Evolutionary conservation across 208 protist species (phyloP), one percentile per base, ranked within the genome.

Genomic region (Acanthamoeba pearcei): DNA sequence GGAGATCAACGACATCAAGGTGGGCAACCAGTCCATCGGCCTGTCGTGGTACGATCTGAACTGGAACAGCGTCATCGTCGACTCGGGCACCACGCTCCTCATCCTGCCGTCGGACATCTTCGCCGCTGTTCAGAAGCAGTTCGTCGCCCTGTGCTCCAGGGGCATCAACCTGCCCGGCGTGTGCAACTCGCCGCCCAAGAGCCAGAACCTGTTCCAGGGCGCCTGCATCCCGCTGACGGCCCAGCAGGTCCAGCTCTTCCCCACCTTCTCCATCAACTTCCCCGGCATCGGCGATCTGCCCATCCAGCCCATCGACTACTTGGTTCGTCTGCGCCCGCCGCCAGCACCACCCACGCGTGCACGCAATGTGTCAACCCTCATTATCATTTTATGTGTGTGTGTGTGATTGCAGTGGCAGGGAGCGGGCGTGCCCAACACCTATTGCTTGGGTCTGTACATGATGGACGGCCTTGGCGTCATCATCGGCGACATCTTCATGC

Each of bases 401-500:
- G 13, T 12, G 9, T 27, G 62, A 24, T 60, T 29, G 24, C 27
- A 80, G 72, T 80, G 72, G 72, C 72, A 80, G 38, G 72, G 72
- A 49, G 38, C 72, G 35, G 80, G 80, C 80, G 51, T 42, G 13
- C 80, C 80, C n/a, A 46, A 46, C 80, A 19, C 51, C 15, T 64
- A 53, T 42, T 88, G 80, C 80, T 9, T 88, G 49, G 72, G 72
- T 6, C 17, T 62, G 12, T 29, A n/a, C n/a, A 19, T 27, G 24
- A 62, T 53, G 80, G 49, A 53, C n/a, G 51, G 32, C 22, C 49
- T 53, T 5, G n/a, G 24, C 13, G 29, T 88, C 49, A 88, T 88
- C 51, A n/a, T 88, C 46, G 80, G 80, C 80, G 80, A 88, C 80
- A 88, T 62, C 80, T 62, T 88, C 80, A 53, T 88, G 38, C 49